These are phyloP conservation scores for Xylariaceae sp. DNA, from an alignment of 2,329 filamentous ascomycete species.

Conservation along the genomic window DNA sequence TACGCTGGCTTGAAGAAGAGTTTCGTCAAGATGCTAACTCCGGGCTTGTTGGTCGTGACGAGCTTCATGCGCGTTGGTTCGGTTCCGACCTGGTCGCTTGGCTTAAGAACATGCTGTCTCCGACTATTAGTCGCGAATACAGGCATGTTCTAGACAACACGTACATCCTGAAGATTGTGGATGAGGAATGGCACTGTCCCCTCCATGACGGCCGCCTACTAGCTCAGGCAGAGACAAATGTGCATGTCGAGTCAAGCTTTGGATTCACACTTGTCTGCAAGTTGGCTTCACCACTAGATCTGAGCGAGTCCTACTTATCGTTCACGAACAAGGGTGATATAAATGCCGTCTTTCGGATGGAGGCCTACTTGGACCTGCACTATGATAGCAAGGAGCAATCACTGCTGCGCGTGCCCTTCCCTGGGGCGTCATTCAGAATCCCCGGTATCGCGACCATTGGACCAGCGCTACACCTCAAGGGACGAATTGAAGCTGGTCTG, in stretches of 20 bases:
- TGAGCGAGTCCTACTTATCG: slow-evolving; percentile 15
- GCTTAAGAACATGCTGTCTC: slow-evolving; percentile 31
- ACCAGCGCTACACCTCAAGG: neutral
- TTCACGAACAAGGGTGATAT: slow-evolving; percentile 30
- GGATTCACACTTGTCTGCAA: slow-evolving; percentile 33
- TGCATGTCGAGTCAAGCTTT: slow-evolving; percentile 26
- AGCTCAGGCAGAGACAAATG: neutral
- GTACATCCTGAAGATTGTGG: neutral
- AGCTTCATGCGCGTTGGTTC: slow-evolving; percentile 46
- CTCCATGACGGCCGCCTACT: slow-evolving; percentile 1
- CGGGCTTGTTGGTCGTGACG: slow-evolving; percentile 30
- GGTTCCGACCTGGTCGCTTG: slow-evolving; percentile 1
- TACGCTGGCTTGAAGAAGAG: slow-evolving; percentile 49
- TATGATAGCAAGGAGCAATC: slow-evolving; percentile 32
- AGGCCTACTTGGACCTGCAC: slow-evolving; percentile 2
- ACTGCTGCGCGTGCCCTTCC: slow-evolving; percentile 5
- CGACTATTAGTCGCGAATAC: slow-evolving; percentile 6
- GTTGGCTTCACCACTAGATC: slow-evolving; percentile 40
- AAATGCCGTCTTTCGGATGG: slow-evolving; percentile 6
- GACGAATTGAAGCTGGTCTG: neutral
- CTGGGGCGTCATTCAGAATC: neutral
- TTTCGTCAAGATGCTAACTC: slow-evolving; percentile 44
- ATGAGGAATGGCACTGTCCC: slow-evolving; percentile 2
- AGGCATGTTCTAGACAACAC: neutral
- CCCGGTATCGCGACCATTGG: slow-evolving; percentile 3